Evolutionary conservation across 768 basidiomycete genomes (phyloP).

Genomic region (Pleurotus giganteus): DNA sequence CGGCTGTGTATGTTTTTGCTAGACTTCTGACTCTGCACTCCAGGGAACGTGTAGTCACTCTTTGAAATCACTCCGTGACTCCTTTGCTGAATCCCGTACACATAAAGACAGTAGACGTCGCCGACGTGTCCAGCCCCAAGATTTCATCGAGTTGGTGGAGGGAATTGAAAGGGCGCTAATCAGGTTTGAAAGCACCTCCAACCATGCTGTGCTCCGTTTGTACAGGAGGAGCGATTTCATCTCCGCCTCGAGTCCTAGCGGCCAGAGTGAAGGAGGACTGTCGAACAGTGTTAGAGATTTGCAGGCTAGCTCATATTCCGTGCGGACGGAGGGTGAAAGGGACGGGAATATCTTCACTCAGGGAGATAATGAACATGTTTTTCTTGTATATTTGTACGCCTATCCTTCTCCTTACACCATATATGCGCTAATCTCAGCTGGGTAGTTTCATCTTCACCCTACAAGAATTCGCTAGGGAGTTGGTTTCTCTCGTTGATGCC

Average conservation of each 20-base stretch:
- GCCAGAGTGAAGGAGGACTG: neutral
- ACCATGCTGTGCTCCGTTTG: slow-evolving; percentile 75
- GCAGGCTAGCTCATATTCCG: slow-evolving; percentile 12
- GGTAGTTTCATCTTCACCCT: slow-evolving; percentile 91
- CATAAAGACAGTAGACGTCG: slow-evolving; percentile 16
- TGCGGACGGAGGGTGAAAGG: slow-evolving; percentile 16
- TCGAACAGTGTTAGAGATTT: neutral
- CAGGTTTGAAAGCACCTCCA: slow-evolving; percentile 80
- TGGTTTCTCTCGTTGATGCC: slow-evolving; percentile 78
- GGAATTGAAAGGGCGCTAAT: slow-evolving; percentile 67
- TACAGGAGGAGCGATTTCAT: slow-evolving; percentile 54
- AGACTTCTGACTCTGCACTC: neutral
- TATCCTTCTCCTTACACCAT: slow-evolving; percentile 2
- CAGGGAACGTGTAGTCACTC: slow-evolving; percentile 62
- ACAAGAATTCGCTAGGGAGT: slow-evolving; percentile 89
- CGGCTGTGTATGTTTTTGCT: neutral
- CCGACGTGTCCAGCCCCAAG: slow-evolving; percentile 45
- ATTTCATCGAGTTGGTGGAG: slow-evolving; percentile 64
- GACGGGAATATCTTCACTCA: slow-evolving; percentile 39
- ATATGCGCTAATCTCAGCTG: neutral
- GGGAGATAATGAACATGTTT: slow-evolving; percentile 77
- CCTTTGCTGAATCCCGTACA: slow-evolving; percentile 51
- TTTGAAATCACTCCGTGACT: slow-evolving; percentile 61
- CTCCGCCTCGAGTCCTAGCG: slow-evolving; percentile 9
- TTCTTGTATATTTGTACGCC: slow-evolving; percentile 88